A percentile compares a stretch with the other conserved stretches of the same genome.
Conservation (phyloP, 2,329 filamentous ascomycete genomes). For the Cercospora sp. region DNA sequence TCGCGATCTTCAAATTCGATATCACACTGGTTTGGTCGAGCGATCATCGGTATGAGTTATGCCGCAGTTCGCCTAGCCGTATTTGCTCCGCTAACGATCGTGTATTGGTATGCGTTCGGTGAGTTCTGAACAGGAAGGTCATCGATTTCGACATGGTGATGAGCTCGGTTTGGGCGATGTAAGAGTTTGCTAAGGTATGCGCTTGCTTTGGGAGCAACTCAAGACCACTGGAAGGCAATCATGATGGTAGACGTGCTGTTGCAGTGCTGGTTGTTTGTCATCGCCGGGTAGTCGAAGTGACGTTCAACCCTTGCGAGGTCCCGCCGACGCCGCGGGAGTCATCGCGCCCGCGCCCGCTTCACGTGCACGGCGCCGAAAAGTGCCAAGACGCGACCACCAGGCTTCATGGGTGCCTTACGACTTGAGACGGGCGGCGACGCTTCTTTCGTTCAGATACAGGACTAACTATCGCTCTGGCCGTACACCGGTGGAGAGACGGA, state of each 20-base stretch:
- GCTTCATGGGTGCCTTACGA: neutral
- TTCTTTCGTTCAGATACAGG: neutral
- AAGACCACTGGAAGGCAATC: slow-evolving; percentile 15
- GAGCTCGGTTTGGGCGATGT: neutral
- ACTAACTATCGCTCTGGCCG: neutral
- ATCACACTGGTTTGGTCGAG: neutral
- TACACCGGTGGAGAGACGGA: slow-evolving; percentile 2
- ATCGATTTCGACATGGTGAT: slow-evolving; percentile 56
- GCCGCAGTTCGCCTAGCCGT: slow-evolving; percentile 16
- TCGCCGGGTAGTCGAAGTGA: neutral
- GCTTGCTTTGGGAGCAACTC: slow-evolving; percentile 9
- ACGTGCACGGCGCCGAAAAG: neutral
- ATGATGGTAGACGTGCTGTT: slow-evolving; percentile 15
- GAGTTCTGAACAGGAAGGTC: slow-evolving; percentile 50
- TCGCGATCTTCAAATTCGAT: neutral
- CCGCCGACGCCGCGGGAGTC: neutral
- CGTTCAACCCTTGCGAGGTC: neutral
- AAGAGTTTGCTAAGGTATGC: neutral
- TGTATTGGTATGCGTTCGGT: slow-evolving; percentile 54
- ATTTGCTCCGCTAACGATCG: slow-evolving; percentile 45
- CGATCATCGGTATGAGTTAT: slow-evolving; percentile 16
- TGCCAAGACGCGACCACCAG: neutral
- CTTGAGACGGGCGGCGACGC: neutral
- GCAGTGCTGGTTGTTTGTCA: slow-evolving; percentile 8
- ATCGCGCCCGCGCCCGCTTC: neutral